phyloP scores from a whole-genome alignment of 306 rosid species.

The Acacia crassicarpa region DNA sequence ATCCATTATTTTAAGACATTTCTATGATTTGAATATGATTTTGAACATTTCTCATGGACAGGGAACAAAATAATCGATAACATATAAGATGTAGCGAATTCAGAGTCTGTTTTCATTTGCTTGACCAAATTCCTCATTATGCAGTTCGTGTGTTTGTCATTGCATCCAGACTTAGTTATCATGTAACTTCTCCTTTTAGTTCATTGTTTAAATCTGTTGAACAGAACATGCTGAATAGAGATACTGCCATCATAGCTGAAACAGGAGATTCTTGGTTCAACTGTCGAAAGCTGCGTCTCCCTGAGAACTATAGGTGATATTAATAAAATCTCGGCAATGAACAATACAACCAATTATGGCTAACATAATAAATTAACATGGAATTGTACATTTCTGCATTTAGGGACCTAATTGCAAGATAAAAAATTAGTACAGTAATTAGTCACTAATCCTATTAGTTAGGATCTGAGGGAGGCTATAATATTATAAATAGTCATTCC shows the following conservation, averaged over 20 bases:
- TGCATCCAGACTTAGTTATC: not conserved
- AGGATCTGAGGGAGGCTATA: too few relatives aligned
- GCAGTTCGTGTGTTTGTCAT: not conserved
- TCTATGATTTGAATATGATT: not conserved
- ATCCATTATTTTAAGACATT: not conserved
- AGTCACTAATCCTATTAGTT: too few relatives aligned
- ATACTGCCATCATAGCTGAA: constrained; percentile 76
- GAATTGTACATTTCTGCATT: too few relatives aligned
- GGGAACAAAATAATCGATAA: not conserved
- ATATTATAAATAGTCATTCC: too few relatives aligned
- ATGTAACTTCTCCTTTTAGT: not conserved
- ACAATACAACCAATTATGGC: not conserved
- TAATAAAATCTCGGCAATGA: not conserved
- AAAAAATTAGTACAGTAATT: too few relatives aligned
- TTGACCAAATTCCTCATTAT: not conserved
- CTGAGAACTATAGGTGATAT: constrained; percentile 73
- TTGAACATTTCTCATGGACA: not conserved
- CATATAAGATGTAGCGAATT: not conserved
- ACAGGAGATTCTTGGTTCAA: constrained; percentile 37
- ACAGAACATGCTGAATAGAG: constrained; percentile 61
- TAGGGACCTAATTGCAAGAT: too few relatives aligned
- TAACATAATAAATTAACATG: too few relatives aligned
- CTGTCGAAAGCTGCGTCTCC: constrained; percentile 83
- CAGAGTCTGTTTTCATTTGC: constrained; percentile 3
- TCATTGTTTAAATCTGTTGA: constrained; percentile 23